phyloP scores from a whole-genome alignment of 495 filamentous ascomycete genomes.

The Xylaria longipes region DNA sequence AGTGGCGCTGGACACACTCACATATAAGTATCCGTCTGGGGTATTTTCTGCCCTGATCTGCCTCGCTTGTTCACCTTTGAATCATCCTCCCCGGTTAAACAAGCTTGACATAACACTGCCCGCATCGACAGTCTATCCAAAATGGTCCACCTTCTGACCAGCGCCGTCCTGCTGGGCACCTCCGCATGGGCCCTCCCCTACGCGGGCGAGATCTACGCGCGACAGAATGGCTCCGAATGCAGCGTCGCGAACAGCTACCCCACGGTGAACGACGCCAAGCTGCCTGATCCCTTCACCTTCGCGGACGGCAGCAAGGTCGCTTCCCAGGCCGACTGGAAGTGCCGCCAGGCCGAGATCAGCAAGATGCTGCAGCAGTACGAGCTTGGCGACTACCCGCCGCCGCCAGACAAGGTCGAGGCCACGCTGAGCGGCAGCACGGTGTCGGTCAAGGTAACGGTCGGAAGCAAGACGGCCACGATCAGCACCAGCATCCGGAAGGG shows the following conservation, averaged over 20 bases:
- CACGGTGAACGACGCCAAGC: conserved; percentile 44
- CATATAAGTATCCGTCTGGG: conserved; percentile 12
- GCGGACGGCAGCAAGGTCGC: conserved; percentile 51
- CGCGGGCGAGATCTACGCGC: conserved; percentile 48
- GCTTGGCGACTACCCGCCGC: conserved; percentile 55
- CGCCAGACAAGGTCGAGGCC: conserved; percentile 46
- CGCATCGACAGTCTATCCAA: conserved; percentile 23
- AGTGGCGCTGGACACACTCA: conserved; percentile 14
- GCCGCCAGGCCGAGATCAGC: conserved; percentile 57
- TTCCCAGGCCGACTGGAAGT: conserved; percentile 56
- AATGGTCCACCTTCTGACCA: conserved; percentile 51
- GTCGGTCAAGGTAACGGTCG: conserved; percentile 51
- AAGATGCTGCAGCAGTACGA: conserved; percentile 60
- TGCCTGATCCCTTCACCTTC: conserved; percentile 61
- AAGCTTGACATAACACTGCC: conserved; percentile 24
- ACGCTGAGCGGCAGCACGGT: conserved; percentile 39
- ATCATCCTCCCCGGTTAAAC: conserved; percentile 21
- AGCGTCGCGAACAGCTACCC: conserved; percentile 36
- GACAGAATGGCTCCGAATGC: conserved; percentile 45
- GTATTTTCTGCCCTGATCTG: not conserved
- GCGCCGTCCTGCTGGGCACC: conserved; percentile 50
- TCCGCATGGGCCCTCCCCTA: conserved; percentile 49
- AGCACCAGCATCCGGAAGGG: conserved; percentile 48
- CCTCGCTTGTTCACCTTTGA: conserved; percentile 8
- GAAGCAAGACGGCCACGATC: conserved; percentile 57